phyloP scores from a whole-genome alignment of 345 rosid species.

The Bruguiera parviflora region DNA sequence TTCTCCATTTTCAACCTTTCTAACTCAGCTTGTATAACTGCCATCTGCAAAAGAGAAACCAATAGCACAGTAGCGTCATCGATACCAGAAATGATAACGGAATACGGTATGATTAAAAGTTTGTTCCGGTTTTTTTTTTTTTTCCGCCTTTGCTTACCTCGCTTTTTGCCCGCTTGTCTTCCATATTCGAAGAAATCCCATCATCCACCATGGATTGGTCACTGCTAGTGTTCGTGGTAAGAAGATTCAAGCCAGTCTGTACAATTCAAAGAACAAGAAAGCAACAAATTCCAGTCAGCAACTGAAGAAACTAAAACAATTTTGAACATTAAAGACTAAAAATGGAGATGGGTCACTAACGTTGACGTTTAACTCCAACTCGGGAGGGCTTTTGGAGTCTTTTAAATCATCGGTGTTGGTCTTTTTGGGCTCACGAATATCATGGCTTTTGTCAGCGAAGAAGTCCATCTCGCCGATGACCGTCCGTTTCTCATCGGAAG shows the following conservation, averaged over 20 bases:
- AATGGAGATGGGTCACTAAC: slow-evolving; percentile 24
- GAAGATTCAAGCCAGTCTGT: slow-evolving; percentile 66
- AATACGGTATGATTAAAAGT: too few relatives aligned
- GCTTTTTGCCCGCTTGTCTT: slow-evolving; percentile 41
- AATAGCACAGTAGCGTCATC: background rate
- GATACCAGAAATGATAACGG: background rate
- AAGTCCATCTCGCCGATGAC: slow-evolving; percentile 58
- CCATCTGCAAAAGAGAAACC: slow-evolving; percentile 32
- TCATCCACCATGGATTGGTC: slow-evolving; percentile 66
- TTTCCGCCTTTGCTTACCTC: slow-evolving; percentile 34
- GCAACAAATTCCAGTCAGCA: background rate
- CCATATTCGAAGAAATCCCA: slow-evolving; percentile 47
- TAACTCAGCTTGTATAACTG: slow-evolving; percentile 45
- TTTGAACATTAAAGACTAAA: background rate
- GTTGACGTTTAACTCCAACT: slow-evolving; percentile 39
- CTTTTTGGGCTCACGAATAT: background rate
- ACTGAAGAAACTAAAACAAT: background rate
- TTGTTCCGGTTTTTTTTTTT: too few relatives aligned
- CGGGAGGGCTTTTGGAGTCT: slow-evolving; percentile 14
- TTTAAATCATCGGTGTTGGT: background rate
- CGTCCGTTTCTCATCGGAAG: slow-evolving; percentile 20
- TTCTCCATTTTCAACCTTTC: slow-evolving; percentile 50
- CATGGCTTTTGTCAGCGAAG: slow-evolving; percentile 29
- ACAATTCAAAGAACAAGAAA: background rate
- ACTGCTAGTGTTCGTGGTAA: slow-evolving; percentile 53